Conservation (phyloP, 2,329 filamentous ascomycete genomes). For the Nemania sp. region DNA sequence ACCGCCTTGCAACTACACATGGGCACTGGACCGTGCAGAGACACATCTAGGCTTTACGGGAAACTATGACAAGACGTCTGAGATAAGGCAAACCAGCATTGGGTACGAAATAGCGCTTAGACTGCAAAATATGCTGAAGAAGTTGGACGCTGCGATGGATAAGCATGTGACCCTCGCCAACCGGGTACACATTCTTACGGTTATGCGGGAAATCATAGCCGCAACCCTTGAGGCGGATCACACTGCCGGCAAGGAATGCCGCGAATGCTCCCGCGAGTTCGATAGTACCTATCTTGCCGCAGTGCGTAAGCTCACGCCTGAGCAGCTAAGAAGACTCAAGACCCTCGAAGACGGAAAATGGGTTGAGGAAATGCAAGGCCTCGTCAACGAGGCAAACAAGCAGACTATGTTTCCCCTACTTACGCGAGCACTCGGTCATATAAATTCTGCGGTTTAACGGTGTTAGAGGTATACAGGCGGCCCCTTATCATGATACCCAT, state of each 20-base stretch:
- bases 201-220: constrained; percentile 42
- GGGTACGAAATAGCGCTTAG: constrained; percentile 34
- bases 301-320: constrained; percentile 33
- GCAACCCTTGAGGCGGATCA: constrained; percentile 38
- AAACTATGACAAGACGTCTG: constrained; percentile 34
- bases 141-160: constrained; percentile 32
- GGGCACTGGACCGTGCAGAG: constrained; percentile 38
- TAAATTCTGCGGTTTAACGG: constrained; percentile 8
- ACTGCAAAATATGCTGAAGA: constrained; percentile 40
- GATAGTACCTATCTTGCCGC: constrained; percentile 37
- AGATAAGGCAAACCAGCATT: constrained; percentile 29
- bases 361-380: constrained; percentile 37
- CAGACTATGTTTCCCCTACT: constrained; percentile 36
- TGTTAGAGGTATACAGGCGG: background rate
- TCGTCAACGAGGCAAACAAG: constrained; percentile 34
- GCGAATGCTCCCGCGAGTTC: constrained; percentile 34
- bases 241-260: constrained; percentile 33
- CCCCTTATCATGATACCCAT: background rate
- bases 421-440: constrained; percentile 19
- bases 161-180: constrained; percentile 37
- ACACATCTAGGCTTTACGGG: constrained; percentile 41
- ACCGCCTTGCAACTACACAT: constrained; percentile 35
- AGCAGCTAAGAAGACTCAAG: constrained; percentile 37
- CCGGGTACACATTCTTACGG: constrained; percentile 42
- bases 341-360: constrained; percentile 40